Base-by-base conservation (phyloP, 768 basidiomycete species). In the Tricholoma sp. region DNA sequence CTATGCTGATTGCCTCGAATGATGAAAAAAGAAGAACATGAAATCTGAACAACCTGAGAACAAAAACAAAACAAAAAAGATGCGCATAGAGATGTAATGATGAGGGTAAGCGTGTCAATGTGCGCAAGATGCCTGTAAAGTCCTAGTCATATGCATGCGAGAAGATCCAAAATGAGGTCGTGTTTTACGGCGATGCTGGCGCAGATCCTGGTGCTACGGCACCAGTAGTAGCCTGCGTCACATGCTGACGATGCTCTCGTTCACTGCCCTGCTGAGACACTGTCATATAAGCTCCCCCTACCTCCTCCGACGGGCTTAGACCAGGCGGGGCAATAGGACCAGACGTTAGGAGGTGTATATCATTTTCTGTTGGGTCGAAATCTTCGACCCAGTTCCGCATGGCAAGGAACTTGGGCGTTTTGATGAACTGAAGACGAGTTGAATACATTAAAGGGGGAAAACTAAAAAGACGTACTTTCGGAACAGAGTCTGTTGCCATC, bases 401-500 rank as follows among this genome's bases (percentile, higher is more conserved):
- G 11, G 87, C 88, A 44, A 88, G 71, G 76, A 93, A 94, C 63
- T 83, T 84, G 29, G 87, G 81, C 1, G 89, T 91, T 71, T 93
- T 93, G 74, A 92, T 90, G 75, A 94, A 94, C 92, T 94, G 57
- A 12, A 44, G 28, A 50, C 12, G 54, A 36, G 18, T 53, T 57
- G 15, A 57, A 57, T 48, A 57, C 48, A 13, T 58, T 59, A 59
- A 57, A 57, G 55, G 39, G 15, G 37, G 24, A 42, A 52, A 42
- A 50, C 39, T 47, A 15, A 36, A 52, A 12, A 20, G 53, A 64
- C 77, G 29, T 64, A 91, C 91, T 81, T 96, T 96, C 12, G 97
- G 97, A n/a, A 99, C 89, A 6, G 96, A 98, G 71, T 99, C 97
- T 55, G 95, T 96, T 15, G 97, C 94, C 91, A 99, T 96, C 64